Evolutionary conservation across 2,329 filamentous ascomycete species (phyloP).

Genomic region (Rhinocladiella similis): DNA sequence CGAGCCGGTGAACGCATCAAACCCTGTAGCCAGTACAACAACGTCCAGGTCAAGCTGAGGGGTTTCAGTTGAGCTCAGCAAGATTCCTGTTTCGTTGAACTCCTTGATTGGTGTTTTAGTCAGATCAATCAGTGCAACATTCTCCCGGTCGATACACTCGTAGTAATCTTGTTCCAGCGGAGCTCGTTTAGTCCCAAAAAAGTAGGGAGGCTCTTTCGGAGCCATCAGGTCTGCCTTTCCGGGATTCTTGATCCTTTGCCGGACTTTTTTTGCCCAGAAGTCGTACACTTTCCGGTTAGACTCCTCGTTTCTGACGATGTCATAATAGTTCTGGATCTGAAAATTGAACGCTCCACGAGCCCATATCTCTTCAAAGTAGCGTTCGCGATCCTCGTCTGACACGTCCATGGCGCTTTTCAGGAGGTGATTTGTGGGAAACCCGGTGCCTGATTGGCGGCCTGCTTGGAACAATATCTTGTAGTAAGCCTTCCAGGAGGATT

Average conservation of each 20-base stretch:
- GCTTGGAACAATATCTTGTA: no score
- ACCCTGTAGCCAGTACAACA: constrained; percentile 46
- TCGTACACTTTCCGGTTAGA: constrained; percentile 56
- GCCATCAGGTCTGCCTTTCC: constrained; percentile 54
- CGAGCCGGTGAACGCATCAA: constrained; percentile 42
- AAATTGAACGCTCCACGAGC: constrained; percentile 50
- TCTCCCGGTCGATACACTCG: constrained; percentile 48
- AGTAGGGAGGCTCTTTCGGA: constrained; percentile 54
- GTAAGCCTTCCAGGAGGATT: no score
- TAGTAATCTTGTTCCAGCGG: constrained; percentile 54
- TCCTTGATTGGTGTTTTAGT: constrained; percentile 36
- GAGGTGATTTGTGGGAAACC: constrained; percentile 49
- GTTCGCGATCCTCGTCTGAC: constrained; percentile 49
- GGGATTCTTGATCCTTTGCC: constrained; percentile 53
- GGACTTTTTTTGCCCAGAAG: constrained; percentile 57
- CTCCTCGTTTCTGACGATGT: constrained; percentile 47
- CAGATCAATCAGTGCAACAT: constrained; percentile 50
- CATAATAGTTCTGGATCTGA: constrained; percentile 54
- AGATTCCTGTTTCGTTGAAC: constrained; percentile 22
- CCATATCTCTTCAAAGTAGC: neutral
- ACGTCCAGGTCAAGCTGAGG: constrained; percentile 40
- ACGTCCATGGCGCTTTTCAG: constrained; percentile 54
- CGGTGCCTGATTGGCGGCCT: no score
- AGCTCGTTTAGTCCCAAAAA: constrained; percentile 55
- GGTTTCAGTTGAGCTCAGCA: constrained; percentile 15